These are phyloP conservation scores for Fraxinus albicans DNA, from an alignment of 305 asterid genomes.

Conservation along the genomic window DNA sequence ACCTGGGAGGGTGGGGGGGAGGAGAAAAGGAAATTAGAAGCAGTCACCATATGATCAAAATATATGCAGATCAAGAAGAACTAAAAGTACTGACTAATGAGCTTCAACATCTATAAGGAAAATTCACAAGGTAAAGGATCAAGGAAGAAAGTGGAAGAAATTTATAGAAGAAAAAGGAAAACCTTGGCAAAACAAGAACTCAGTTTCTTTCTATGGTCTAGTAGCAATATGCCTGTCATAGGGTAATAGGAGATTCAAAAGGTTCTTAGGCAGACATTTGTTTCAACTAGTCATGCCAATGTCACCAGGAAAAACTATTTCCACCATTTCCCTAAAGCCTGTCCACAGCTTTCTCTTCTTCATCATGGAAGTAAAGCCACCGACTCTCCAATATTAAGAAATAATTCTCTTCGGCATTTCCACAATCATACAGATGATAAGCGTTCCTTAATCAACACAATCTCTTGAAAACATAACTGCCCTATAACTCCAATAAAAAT, in stretches of 20 bases:
- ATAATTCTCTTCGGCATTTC: not conserved
- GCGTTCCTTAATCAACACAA: not conserved
- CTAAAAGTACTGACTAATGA: not conserved
- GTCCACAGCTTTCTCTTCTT: not conserved
- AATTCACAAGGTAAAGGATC: slow-evolving; percentile 3
- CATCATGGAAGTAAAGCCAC: not conserved
- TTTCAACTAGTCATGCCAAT: not conserved
- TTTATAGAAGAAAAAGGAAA: not conserved
- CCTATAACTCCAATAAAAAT: not conserved
- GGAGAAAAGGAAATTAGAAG: slow-evolving; percentile 3
- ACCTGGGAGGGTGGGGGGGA: slow-evolving; percentile 46
- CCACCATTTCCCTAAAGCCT: not conserved
- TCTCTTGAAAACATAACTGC: not conserved
- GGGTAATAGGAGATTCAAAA: not conserved
- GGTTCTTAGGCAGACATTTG: not conserved
- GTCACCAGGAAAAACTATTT: not conserved
- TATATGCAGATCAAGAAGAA: not conserved
- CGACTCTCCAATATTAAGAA: not conserved
- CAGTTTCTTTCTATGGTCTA: slow-evolving; percentile 6
- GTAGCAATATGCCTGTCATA: not conserved
- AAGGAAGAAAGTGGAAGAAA: not conserved
- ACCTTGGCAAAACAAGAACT: slow-evolving; percentile 11
- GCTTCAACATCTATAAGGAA: not conserved
- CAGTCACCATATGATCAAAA: not conserved
- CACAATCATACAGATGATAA: not conserved